These are phyloP conservation scores for Termitomyces sp. DNA, from an alignment of 768 basidiomycete genomes.

Conservation along the genomic window DNA sequence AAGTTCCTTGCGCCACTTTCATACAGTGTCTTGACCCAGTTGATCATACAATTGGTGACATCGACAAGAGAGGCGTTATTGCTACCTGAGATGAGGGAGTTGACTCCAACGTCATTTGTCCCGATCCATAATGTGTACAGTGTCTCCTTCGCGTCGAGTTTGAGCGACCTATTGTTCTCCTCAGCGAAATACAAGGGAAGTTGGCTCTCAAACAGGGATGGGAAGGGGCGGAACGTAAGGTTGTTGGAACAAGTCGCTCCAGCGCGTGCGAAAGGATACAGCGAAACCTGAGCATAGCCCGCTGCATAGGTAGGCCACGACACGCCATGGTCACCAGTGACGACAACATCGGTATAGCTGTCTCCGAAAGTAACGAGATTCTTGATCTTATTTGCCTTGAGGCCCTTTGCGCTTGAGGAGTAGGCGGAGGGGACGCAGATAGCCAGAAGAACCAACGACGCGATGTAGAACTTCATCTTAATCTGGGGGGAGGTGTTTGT, in stretches of 20 bases:
- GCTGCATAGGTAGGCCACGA: slow-evolving; percentile 61
- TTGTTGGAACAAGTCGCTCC: slow-evolving; percentile 66
- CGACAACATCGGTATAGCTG: slow-evolving; percentile 52
- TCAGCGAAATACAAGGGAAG: slow-evolving; percentile 47
- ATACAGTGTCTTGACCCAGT: slow-evolving; percentile 55
- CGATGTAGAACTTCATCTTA: slow-evolving; percentile 1
- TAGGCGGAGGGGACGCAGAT: background rate
- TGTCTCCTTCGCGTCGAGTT: slow-evolving; percentile 37
- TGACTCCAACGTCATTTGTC: slow-evolving; percentile 56
- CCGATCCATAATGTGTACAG: slow-evolving; percentile 67
- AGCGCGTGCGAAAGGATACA: slow-evolving; percentile 53
- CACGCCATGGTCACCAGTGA: slow-evolving; percentile 34
- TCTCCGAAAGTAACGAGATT: slow-evolving; percentile 66
- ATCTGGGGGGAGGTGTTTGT: background rate
- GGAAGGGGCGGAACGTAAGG: slow-evolving; percentile 51
- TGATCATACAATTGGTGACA: slow-evolving; percentile 50
- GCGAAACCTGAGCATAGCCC: slow-evolving; percentile 42
- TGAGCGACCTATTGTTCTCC: slow-evolving; percentile 32
- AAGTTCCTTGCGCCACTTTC: slow-evolving; percentile 59
- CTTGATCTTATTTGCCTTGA: slow-evolving; percentile 44
- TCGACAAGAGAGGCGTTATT: slow-evolving; percentile 51
- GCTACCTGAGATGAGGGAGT: slow-evolving; percentile 47
- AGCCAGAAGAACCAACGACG: background rate
- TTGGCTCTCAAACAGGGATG: slow-evolving; percentile 52
- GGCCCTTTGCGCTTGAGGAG: slow-evolving; percentile 12